Evolutionary conservation across 495 filamentous ascomycete species (phyloP).

Genomic region (Podospora pseudocomata): DNA sequence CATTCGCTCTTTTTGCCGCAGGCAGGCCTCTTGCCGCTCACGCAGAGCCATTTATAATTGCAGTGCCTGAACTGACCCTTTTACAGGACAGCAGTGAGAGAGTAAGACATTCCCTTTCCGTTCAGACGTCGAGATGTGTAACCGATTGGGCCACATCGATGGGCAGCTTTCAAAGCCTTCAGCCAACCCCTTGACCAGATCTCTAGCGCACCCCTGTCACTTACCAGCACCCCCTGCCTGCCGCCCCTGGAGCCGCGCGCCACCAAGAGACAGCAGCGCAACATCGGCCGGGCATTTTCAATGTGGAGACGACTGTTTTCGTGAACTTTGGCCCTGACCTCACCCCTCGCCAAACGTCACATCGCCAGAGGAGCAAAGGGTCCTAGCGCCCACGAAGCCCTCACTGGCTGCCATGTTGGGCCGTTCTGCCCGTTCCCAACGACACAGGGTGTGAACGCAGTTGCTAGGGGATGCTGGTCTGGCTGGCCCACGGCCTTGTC

Average conservation of each 20-base stretch:
- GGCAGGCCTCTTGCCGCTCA: not conserved
- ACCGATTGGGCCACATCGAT: constrained; percentile 26
- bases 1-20: constrained; percentile 4
- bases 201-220: constrained; percentile 17
- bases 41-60: constrained; percentile 2
- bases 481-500: constrained; percentile 1
- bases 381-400: not conserved
- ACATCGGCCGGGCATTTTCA: not conserved
- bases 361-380: not conserved
- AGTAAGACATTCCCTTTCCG: constrained; percentile 5
- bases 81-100: not conserved
- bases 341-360: not conserved
- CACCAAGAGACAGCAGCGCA: constrained; percentile 4
- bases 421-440: not conserved
- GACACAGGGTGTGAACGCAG: not conserved
- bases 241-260: constrained; percentile 21
- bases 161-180: not conserved
- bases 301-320: not conserved
- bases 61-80: not conserved
- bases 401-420: not conserved
- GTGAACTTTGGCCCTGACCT: not conserved
- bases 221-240: constrained; percentile 1
- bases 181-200: constrained; percentile 20
- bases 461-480: constrained; percentile 1
- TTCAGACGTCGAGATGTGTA: constrained; percentile 15